A percentile compares a stretch with the other conserved stretches of the same genome.
Evolutionary conservation across 345 rosid genomes (phyloP).

Genomic region (Eucalyptus viminalis): DNA sequence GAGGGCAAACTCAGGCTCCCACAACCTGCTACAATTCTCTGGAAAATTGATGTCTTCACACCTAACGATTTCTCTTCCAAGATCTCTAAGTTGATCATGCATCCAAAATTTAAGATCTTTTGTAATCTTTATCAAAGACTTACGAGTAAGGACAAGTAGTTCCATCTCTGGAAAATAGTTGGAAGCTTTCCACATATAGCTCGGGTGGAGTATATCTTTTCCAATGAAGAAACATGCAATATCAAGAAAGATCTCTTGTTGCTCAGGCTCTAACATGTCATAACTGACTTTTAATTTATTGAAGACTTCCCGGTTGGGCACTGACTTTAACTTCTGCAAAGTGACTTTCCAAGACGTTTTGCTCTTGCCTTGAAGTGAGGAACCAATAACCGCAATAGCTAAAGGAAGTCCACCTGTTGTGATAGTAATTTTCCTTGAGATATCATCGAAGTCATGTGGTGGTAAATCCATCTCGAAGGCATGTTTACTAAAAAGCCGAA

Average conservation of each 20-base stretch:
- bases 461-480: not conserved
- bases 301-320: too few relatives aligned
- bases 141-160: accelerated
- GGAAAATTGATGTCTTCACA: not conserved
- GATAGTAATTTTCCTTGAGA: not conserved
- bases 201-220: not conserved
- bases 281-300: not conserved
- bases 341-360: too few relatives aligned
- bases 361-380: too few relatives aligned
- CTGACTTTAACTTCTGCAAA: too few relatives aligned
- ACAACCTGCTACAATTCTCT: not conserved
- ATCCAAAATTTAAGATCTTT: not conserved
- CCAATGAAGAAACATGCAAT: not conserved
- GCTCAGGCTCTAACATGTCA: not conserved
- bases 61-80: not conserved
- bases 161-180: accelerated
- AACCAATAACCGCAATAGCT: too few relatives aligned
- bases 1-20: not conserved
- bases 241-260: not conserved
- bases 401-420: not conserved
- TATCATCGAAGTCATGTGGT: not conserved
- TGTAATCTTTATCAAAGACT: not conserved
- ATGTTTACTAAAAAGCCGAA: not conserved
- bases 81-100: not conserved
- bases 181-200: not conserved